A percentile compares a stretch with the other conserved stretches of the same genome.
phyloP scores from a whole-genome alignment of 2,329 filamentous ascomycete genomes.

The Parasarocladium wereldwijsianum region DNA sequence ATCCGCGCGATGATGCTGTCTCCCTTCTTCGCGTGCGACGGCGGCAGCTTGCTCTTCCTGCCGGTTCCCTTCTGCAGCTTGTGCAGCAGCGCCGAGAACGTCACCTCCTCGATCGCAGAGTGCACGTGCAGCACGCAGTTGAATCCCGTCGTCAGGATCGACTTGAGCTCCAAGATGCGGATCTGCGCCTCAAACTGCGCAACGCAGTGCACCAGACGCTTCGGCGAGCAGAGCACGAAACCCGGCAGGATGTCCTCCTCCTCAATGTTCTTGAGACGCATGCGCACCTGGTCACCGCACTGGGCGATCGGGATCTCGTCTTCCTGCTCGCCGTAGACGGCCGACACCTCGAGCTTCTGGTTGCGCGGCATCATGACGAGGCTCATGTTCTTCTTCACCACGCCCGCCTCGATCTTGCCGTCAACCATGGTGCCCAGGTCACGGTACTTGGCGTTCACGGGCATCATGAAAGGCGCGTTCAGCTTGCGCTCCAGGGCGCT shows the following conservation, averaged over 20 bases:
- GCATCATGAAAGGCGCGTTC: conserved; percentile 99
- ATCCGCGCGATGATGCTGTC: conserved; percentile 84
- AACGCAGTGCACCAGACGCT: conserved; percentile 86
- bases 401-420: conserved; percentile 90
- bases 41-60: conserved; percentile 83
- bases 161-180: conserved; percentile 85
- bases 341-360: conserved; percentile 64
- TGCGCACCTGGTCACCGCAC: conserved; percentile 86
- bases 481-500: conserved; percentile 85
- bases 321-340: conserved; percentile 89
- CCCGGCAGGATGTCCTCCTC: conserved; percentile 94
- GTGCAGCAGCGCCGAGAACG: conserved; percentile 75
- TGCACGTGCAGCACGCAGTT: conserved; percentile 98
- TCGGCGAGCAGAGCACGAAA: conserved; percentile 90
- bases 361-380: conserved; percentile 95
- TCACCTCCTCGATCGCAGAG: conserved; percentile 94
- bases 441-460: conserved; percentile 86
- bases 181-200: conserved; percentile 90
- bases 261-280: conserved; percentile 86
- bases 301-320: conserved; percentile 72
- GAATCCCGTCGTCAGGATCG: conserved; percentile 84
- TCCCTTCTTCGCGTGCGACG: conserved; percentile 73
- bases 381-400: conserved; percentile 76
- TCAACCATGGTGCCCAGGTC: conserved; percentile 97
- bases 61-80: conserved; percentile 91